A percentile compares a stretch with the other conserved stretches of the same genome.
These are phyloP conservation scores for Colletotrichum musae DNA, from an alignment of 2,329 filamentous ascomycete species.

Conservation along the genomic window DNA sequence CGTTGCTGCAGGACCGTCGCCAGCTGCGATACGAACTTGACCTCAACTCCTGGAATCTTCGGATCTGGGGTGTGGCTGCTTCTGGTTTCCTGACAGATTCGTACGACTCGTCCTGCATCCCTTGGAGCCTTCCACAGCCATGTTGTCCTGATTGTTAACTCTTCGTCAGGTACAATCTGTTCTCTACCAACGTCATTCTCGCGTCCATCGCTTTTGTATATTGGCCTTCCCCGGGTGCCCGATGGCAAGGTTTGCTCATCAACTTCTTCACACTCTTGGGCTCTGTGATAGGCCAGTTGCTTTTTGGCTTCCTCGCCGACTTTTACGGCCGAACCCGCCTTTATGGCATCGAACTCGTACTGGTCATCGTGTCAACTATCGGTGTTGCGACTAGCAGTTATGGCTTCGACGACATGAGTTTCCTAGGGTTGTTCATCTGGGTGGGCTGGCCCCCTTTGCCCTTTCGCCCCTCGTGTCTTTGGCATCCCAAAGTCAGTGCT, in stretches of 20 bases:
- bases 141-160: conserved; percentile 2
- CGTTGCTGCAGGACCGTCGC: conserved; percentile 60
- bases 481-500: not conserved
- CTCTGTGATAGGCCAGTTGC: conserved; percentile 65
- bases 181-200: conserved; percentile 69
- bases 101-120: conserved; percentile 50
- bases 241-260: conserved; percentile 63
- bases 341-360: conserved; percentile 69
- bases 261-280: conserved; percentile 68
- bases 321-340: conserved; percentile 68
- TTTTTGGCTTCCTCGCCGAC: conserved; percentile 69
- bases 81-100: conserved; percentile 69
- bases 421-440: conserved; percentile 66
- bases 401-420: conserved; percentile 65
- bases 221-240: conserved; percentile 60
- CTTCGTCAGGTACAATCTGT: conserved; percentile 63
- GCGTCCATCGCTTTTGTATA: conserved; percentile 68
- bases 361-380: conserved; percentile 71
- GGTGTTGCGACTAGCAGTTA: conserved; percentile 67
- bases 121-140: no score
- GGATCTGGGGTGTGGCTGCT: conserved; percentile 69
- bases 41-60: conserved; percentile 68
- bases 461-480: not conserved
- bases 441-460: conserved; percentile 45
- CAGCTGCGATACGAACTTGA: conserved; percentile 68